phyloP scores from a whole-genome alignment of 257 asterid genomes.

The Paraleonurus japonicus region DNA sequence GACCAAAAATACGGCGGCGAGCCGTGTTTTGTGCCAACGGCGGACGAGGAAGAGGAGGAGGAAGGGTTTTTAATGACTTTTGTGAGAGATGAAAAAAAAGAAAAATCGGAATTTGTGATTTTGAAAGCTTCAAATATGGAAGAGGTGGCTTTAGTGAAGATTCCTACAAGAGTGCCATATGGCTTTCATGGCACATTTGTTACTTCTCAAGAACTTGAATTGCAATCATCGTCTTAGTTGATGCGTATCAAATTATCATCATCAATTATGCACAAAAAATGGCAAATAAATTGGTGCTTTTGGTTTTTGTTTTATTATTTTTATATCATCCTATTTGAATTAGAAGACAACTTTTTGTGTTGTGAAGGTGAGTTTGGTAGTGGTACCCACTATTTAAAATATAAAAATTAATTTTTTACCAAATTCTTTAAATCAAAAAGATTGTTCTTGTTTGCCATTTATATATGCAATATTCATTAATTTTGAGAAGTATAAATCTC shows the following conservation, averaged over 20 bases:
- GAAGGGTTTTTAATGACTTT: constrained; percentile 46
- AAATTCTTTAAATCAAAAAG: too few relatives aligned
- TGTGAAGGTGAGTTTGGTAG: too few relatives aligned
- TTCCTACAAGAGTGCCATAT: constrained; percentile 61
- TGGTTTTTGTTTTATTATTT: background rate
- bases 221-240: constrained; percentile 15
- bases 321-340: too few relatives aligned
- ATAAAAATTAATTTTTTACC: too few relatives aligned
- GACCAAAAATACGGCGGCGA: constrained; percentile 49
- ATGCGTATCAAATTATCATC: background rate
- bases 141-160: constrained; percentile 41
- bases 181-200: constrained; percentile 76
- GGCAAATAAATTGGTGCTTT: background rate
- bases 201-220: constrained; percentile 39
- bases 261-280: too few relatives aligned
- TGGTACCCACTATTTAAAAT: too few relatives aligned
- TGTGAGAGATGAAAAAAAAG: constrained; percentile 48
- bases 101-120: constrained; percentile 44
- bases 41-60: constrained; percentile 29
- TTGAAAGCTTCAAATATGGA: constrained; percentile 50
- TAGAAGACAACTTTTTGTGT: too few relatives aligned
- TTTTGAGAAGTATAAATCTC: too few relatives aligned
- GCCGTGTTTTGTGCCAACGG: constrained; percentile 38
- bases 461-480: too few relatives aligned
- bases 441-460: too few relatives aligned